Conservation (phyloP, 176 grass and related monocot species). For the Bolboschoenus planiculmis region DNA sequence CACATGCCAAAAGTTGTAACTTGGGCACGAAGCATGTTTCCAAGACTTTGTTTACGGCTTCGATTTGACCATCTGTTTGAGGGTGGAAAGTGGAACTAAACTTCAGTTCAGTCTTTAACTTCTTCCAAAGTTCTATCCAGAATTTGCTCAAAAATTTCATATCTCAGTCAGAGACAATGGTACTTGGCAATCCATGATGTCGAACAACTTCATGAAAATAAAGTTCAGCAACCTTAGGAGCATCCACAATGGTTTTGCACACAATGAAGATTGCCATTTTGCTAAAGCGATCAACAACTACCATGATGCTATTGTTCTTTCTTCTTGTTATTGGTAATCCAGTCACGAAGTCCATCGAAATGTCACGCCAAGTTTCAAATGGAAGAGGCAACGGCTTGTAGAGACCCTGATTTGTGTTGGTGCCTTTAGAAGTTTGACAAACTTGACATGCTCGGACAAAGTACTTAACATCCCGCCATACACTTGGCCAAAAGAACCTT, state of each 20-base stretch:
- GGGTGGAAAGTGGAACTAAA: not conserved
- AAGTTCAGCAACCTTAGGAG: not conserved
- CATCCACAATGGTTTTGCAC: not conserved
- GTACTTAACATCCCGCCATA: not conserved
- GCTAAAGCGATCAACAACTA: not conserved
- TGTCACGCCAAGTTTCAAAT: not conserved
- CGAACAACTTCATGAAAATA: not conserved
- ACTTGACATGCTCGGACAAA: not conserved
- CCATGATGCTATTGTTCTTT: not conserved
- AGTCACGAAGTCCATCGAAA: not conserved
- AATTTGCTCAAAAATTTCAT: not conserved
- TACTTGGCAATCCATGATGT: not conserved
- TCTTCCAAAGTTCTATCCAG: too few relatives aligned
- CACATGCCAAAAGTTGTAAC: not conserved
- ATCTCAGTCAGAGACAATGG: not conserved
- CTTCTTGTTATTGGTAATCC: not conserved
- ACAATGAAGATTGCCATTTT: not conserved
- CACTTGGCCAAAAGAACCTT: not conserved
- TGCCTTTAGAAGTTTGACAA: not conserved
- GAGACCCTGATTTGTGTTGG: not conserved
- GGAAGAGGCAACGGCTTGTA: not conserved
- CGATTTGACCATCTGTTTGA: not conserved
- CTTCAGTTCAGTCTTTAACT: not conserved
- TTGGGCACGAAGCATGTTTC: not conserved
- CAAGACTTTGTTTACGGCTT: not conserved